Conservation (phyloP, 176 grass and related monocot species). For the Musa beccarii region DNA sequence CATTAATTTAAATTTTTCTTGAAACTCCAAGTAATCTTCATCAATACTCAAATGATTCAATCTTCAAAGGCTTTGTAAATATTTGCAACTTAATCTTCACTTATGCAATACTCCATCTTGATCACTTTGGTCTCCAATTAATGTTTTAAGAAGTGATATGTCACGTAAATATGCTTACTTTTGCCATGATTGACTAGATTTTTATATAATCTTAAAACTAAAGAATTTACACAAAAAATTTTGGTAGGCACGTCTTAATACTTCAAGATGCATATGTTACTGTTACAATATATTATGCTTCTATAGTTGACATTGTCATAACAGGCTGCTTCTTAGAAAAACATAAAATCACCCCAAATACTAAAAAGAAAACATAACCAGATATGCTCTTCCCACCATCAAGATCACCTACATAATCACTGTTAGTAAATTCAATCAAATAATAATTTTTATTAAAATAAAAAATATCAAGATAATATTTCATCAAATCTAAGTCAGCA, state of each 20-base stretch:
- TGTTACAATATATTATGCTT: not conserved
- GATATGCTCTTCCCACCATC: not conserved
- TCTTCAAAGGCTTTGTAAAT: not conserved
- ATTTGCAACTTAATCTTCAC: not conserved
- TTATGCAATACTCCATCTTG: not conserved
- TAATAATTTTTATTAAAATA: not conserved
- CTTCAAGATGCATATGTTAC: too few species aligned
- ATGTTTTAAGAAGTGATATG: not conserved
- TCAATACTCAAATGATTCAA: too few species aligned
- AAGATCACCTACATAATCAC: not conserved
- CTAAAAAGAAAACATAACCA: not conserved
- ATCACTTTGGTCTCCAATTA: not conserved
- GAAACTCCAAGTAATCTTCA: too few species aligned
- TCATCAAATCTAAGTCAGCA: too few species aligned
- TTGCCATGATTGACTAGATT: too few species aligned
- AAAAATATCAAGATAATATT: not conserved
- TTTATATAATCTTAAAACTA: too few species aligned
- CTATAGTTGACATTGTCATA: too few species aligned
- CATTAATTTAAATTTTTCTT: too few species aligned
- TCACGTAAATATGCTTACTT: too few species aligned
- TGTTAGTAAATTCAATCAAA: not conserved
- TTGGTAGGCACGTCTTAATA: not conserved
- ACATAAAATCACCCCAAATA: too few species aligned
- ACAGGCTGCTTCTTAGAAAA: too few species aligned
- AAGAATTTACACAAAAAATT: not conserved